Base-by-base conservation (phyloP, 345 rosid genomes). In the Eucalyptus coolabah region DNA sequence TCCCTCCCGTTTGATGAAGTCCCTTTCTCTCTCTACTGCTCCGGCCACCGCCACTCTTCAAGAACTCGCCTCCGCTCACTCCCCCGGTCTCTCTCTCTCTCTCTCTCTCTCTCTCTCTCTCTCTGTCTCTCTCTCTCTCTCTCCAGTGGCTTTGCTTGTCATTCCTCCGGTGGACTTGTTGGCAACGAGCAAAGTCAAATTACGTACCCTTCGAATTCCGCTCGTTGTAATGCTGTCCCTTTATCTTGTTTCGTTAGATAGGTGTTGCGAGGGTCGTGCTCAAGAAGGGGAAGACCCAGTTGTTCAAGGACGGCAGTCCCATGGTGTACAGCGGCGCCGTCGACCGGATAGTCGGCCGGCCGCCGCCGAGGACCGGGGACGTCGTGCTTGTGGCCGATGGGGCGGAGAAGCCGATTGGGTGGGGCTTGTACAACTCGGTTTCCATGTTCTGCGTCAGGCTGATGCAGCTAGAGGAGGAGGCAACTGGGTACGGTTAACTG, bases 391-490 rank as follows among this genome's bases (percentile, higher is more conserved):
- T 98, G 60, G 95, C 98, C 65, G 99, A 98, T 91, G 99, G 98
- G 65, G 88, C 95, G 2, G 98, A 95, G 92, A 97, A 93, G 87
- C 96, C 98, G 88, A 93, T 97, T 86, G 99, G 95, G 5, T 97
- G 98, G 99, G 99, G 97, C 63, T 67, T 96, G 92, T 96, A 95
- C 88, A 97, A 98, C 92, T 95, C 97, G 5, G 95, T 93, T 87
- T 97, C 99, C 80, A 96, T 96, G 99, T 97, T 95, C 90, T 93
- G 96, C 83, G 98, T 98, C 88, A 95, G 98, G 59, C 94, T 98
- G 50, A 98, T 97, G 99, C 99, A 98, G 93, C 97, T 96, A 53
- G 98, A 98, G 89, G 96, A 98, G 87, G 99, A 98, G 93, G 94
- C 95, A 69, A 83, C 92, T 42, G 94, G 96, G 98, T 96, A 45